Evolutionary conservation across 1,284 basidiomycete genomes (phyloP).

Genomic region (Ustilago curta): DNA sequence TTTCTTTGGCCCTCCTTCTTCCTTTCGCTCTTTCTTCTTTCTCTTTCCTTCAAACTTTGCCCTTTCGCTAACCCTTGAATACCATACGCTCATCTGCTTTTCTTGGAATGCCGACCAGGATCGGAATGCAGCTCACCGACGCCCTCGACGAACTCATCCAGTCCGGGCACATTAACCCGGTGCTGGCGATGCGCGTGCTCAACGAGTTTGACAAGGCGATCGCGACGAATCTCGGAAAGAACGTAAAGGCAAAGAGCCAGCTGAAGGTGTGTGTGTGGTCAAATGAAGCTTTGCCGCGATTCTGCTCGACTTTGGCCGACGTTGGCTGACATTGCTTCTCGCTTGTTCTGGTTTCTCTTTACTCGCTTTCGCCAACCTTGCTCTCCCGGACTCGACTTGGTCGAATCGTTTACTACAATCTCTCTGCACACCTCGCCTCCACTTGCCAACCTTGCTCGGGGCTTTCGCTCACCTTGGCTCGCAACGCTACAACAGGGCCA

Average conservation of each 20-base stretch:
- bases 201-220: constrained; percentile 71
- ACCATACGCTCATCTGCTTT: neutral
- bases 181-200: constrained; percentile 95
- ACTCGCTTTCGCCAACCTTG: too few species aligned
- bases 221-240: constrained; percentile 63
- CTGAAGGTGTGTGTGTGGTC: constrained; percentile 55
- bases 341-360: too few species aligned
- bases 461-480: too few species aligned
- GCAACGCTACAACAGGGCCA: constrained; percentile 62
- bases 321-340: too few species aligned
- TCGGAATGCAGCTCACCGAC: constrained; percentile 98
- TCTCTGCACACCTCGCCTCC: neutral
- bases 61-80: neutral
- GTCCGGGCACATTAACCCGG: constrained; percentile 94
- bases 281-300: neutral
- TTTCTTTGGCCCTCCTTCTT: neutral
- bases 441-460: neutral
- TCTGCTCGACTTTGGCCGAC: neutral
- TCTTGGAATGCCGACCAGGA: constrained; percentile 73
- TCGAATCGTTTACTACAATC: too few species aligned
- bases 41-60: neutral
- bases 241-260: constrained; percentile 64
- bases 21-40: too few species aligned
- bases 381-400: too few species aligned
- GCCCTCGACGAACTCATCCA: constrained; percentile 98